A percentile compares a stretch with the other conserved stretches of the same genome.
Conservation (phyloP, 306 rosid genomes). For the Oemleria cerasiformis region DNA sequence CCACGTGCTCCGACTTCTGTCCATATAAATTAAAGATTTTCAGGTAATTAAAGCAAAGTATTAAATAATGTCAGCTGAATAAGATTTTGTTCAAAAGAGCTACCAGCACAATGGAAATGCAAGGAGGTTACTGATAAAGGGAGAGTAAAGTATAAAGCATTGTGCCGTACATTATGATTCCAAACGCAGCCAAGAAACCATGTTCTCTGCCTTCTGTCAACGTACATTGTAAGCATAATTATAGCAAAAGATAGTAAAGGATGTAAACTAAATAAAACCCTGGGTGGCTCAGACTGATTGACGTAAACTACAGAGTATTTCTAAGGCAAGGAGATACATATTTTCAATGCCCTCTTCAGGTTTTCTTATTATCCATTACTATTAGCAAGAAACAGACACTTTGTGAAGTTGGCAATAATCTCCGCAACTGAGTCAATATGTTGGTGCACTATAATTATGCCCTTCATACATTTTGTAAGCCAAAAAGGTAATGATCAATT, state of each 20-base stretch:
- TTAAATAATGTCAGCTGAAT: neutral
- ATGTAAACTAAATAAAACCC: neutral
- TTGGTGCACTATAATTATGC: neutral
- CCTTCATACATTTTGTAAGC: neutral
- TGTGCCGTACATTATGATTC: slow-evolving; percentile 28
- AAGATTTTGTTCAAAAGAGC: neutral
- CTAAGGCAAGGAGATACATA: neutral
- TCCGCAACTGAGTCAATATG: neutral
- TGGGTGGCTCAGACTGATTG: neutral
- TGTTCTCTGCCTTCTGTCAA: slow-evolving; percentile 68
- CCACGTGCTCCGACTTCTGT: slow-evolving; percentile 74
- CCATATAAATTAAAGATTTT: slow-evolving; percentile 8
- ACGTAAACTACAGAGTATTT: neutral
- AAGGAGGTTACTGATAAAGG: slow-evolving; percentile 1
- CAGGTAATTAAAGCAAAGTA: slow-evolving; percentile 12
- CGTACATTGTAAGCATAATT: slow-evolving; percentile 12
- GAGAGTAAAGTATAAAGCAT: slow-evolving; percentile 14
- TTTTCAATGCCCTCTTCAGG: too few species aligned
- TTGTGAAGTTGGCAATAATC: neutral
- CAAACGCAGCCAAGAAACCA: slow-evolving; percentile 56
- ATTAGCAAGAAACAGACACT: too few species aligned
- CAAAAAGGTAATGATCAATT: neutral
- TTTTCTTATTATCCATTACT: too few species aligned
- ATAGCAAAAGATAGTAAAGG: neutral
- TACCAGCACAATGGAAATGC: neutral